phyloP scores from a whole-genome alignment of 2,329 filamentous ascomycete genomes.

The Byssoonygena ceratinophila region DNA sequence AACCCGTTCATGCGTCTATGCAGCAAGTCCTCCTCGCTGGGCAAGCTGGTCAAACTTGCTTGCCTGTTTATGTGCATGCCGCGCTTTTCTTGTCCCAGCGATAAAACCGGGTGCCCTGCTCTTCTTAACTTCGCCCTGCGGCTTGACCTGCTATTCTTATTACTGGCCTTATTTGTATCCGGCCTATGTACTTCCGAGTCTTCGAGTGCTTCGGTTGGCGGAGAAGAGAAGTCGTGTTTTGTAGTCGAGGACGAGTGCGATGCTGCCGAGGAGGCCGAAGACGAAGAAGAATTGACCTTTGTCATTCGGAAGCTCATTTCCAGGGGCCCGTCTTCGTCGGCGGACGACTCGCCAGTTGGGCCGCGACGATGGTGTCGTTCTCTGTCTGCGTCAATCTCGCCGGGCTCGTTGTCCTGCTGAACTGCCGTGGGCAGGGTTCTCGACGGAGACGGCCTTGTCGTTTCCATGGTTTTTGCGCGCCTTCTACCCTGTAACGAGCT shows the following conservation, averaged over 20 bases:
- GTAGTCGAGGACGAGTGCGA: no score
- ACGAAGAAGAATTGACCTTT: constrained; percentile 3
- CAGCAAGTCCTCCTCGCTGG: constrained; percentile 48
- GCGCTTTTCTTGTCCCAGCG: neutral
- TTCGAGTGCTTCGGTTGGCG: neutral
- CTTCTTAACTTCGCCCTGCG: neutral
- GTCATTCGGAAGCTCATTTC: constrained; percentile 58
- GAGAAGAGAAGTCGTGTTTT: neutral
- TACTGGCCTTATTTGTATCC: neutral
- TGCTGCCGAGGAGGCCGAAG: constrained; percentile 1
- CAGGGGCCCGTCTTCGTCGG: constrained; percentile 68
- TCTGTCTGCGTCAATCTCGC: constrained; percentile 9
- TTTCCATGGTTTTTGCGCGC: neutral
- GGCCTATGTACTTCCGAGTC: neutral
- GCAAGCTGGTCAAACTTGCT: constrained; percentile 43
- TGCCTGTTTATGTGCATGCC: constrained; percentile 20
- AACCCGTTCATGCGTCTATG: constrained; percentile 47
- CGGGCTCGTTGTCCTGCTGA: neutral
- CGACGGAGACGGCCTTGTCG: neutral
- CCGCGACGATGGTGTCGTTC: constrained; percentile 39
- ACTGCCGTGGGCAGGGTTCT: neutral
- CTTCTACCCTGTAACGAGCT: constrained; percentile 13
- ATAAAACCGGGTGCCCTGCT: neutral
- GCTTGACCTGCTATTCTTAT: neutral
- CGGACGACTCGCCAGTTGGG: constrained; percentile 50